These are phyloP conservation scores for Candida endomychidarum DNA, from an alignment of 805 yeast species.

Conservation along the genomic window DNA sequence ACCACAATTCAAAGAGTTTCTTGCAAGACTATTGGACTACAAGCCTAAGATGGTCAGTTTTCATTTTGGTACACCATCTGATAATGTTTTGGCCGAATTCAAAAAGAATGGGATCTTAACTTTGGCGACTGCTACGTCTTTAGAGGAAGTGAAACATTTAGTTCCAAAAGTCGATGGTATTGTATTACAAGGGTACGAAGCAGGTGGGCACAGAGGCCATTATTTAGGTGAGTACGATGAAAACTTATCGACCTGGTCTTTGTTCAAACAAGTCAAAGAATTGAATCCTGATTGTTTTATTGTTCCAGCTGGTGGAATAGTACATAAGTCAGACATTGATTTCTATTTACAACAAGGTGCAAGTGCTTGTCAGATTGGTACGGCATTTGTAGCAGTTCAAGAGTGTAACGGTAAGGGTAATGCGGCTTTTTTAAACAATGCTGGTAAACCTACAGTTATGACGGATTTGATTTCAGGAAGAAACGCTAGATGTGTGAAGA, in stretches of 20 bases:
- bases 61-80: slow-evolving; percentile 51
- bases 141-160: slow-evolving; percentile 30
- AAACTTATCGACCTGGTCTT: slow-evolving; percentile 34
- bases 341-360: slow-evolving; percentile 43
- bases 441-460: slow-evolving; percentile 25
- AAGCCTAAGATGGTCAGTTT: slow-evolving; percentile 51
- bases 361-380: slow-evolving; percentile 56
- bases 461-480: slow-evolving; percentile 38
- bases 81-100: slow-evolving; percentile 28
- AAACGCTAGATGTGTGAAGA: slow-evolving; percentile 35
- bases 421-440: slow-evolving; percentile 17
- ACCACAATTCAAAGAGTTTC: slow-evolving; percentile 14
- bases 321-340: slow-evolving; percentile 28
- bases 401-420: slow-evolving; percentile 24
- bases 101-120: slow-evolving; percentile 40
- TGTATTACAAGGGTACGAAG: slow-evolving; percentile 58
- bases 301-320: slow-evolving; percentile 58
- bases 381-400: slow-evolving; percentile 43
- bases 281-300: slow-evolving; percentile 20
- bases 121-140: slow-evolving; percentile 48
- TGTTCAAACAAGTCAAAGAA: slow-evolving; percentile 23
- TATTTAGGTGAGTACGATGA: slow-evolving; percentile 32
- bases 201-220: slow-evolving; percentile 66
- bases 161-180: slow-evolving; percentile 46
- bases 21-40: slow-evolving; percentile 19